A percentile compares a stretch with the other conserved stretches of the same genome.
These are phyloP conservation scores for Crithidia mellificae DNA, from an alignment of 208 protist genomes.

Conservation along the genomic window DNA sequence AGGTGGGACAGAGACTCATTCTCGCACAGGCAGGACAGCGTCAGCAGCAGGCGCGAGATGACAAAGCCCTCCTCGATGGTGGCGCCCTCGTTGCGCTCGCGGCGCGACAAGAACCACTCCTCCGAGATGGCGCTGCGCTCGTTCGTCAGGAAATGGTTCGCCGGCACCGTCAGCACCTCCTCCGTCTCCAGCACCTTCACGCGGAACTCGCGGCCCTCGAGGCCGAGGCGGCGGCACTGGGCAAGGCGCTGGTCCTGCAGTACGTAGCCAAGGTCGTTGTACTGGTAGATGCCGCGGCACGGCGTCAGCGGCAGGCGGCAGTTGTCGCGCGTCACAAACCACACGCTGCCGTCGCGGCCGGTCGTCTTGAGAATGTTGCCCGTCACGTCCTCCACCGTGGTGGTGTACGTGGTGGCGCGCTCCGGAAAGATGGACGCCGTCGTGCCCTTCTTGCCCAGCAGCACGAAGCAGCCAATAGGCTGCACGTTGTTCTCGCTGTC, in stretches of 20 bases:
- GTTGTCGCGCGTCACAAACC: conserved; percentile 64
- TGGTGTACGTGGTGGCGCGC: conserved; percentile 34
- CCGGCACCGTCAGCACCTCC: conserved; percentile 37
- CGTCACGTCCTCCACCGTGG: conserved; percentile 52
- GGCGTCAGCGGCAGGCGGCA: conserved; percentile 75
- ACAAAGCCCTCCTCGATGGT: conserved; percentile 82
- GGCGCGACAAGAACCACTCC: conserved; percentile 54
- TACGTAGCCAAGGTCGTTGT: conserved; percentile 59
- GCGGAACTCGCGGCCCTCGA: conserved; percentile 41
- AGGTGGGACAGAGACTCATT: conserved; percentile 67
- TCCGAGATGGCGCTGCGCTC: conserved; percentile 47
- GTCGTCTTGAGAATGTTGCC: conserved; percentile 51
- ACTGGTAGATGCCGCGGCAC: conserved; percentile 26
- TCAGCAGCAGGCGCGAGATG: conserved; percentile 82
- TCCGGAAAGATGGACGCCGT: conserved; percentile 73
- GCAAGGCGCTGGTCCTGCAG: conserved; percentile 65
- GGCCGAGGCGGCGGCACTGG: conserved; percentile 51
- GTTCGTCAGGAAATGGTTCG: conserved; percentile 57
- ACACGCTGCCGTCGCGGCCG: conserved; percentile 32
- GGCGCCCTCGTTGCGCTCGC: conserved; percentile 36
- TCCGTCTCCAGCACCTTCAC: conserved; percentile 46
- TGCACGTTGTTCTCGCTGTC: conserved; percentile 34
- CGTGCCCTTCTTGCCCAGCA: conserved; percentile 67
- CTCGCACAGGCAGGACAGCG: conserved; percentile 82
- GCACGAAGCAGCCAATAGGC: conserved; percentile 67